A percentile compares a stretch with the other conserved stretches of the same genome.
Evolutionary conservation across 139 green algal genomes (phyloP).

Genomic region (Chlamydomonas urium): DNA sequence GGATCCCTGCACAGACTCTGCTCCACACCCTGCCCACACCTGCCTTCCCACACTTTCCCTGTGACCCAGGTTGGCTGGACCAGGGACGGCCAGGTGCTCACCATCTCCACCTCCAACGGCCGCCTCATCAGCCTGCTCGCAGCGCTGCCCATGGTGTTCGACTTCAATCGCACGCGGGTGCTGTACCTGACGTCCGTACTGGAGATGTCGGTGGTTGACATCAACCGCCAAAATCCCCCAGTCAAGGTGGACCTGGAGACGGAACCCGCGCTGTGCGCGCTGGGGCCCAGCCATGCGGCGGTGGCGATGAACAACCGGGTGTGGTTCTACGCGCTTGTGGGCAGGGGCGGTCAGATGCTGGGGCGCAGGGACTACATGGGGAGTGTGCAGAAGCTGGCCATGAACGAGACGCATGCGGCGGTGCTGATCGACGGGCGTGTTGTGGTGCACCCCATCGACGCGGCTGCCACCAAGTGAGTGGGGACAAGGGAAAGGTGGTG

Average conservation of each 20-base stretch:
- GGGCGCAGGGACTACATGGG: conserved; percentile 62
- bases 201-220: conserved; percentile 64
- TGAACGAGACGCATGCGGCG: conserved; percentile 54
- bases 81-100: conserved; percentile 64
- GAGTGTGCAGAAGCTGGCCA: conserved; percentile 22
- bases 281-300: conserved; percentile 62
- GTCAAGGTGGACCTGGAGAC: conserved; percentile 48
- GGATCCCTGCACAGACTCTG: too few species aligned
- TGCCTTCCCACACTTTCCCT: too few species aligned
- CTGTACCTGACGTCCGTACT: conserved; percentile 62
- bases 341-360: conserved; percentile 27
- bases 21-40: too few species aligned
- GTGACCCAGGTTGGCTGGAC: conserved; percentile 46
- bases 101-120: conserved; percentile 48
- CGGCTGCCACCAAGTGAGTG: too few species aligned
- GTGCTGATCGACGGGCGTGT: conserved; percentile 56
- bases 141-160: conserved; percentile 58
- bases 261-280: conserved; percentile 63
- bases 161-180: conserved; percentile 34
- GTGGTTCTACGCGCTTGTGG: conserved; percentile 55
- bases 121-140: conserved; percentile 56
- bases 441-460: conserved; percentile 60
- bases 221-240: conserved; percentile 15
- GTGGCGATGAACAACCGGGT: conserved; percentile 76
- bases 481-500: too few species aligned